These are phyloP conservation scores for Pseudogymnoascus pannorum DNA, from an alignment of 2,329 filamentous ascomycete genomes.

Conservation along the genomic window DNA sequence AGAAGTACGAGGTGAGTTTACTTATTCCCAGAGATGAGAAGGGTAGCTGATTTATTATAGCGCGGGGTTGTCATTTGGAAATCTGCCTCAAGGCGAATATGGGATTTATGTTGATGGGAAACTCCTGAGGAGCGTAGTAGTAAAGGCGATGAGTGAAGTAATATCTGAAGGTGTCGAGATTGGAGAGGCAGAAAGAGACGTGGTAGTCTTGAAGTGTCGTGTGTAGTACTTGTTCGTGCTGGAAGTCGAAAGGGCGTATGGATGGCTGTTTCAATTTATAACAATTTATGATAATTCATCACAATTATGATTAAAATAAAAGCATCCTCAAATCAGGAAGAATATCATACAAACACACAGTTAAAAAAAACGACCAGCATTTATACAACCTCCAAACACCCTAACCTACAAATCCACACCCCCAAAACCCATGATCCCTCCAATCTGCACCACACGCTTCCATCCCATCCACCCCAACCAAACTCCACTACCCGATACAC, in stretches of 20 bases:
- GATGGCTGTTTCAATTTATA: too few relatives aligned
- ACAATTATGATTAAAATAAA: background rate
- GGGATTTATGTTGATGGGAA: background rate
- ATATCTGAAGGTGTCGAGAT: background rate
- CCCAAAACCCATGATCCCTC: too few relatives aligned
- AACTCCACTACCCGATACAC: too few relatives aligned
- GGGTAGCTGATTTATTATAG: background rate
- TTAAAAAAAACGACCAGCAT: background rate
- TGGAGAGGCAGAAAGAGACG: background rate
- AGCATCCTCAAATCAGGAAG: too few relatives aligned
- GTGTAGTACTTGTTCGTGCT: background rate
- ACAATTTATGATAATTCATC: too few relatives aligned
- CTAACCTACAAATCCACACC: background rate
- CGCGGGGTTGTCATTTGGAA: background rate
- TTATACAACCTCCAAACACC: background rate
- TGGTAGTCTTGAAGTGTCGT: background rate
- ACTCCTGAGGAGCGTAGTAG: background rate
- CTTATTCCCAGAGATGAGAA: too few relatives aligned
- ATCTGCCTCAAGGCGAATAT: background rate
- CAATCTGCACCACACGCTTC: background rate
- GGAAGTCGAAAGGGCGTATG: background rate
- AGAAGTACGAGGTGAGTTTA: background rate
- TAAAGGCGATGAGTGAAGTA: background rate
- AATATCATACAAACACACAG: background rate
- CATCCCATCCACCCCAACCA: background rate